A percentile compares a stretch with the other conserved stretches of the same genome.
Conservation (phyloP, 1,139 yeast genomes). For the Candida sanyaensis region DNA sequence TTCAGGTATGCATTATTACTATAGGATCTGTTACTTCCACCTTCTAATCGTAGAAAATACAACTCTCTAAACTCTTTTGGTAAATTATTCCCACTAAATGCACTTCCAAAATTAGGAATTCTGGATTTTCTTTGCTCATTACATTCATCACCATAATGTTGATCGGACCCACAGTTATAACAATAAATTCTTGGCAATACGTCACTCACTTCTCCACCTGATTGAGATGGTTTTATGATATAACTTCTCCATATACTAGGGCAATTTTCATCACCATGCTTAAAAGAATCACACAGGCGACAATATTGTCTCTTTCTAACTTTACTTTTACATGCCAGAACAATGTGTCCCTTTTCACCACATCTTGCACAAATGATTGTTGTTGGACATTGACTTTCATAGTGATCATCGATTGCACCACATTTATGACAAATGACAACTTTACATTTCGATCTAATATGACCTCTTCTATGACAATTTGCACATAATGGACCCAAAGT, state of each 20-base stretch:
- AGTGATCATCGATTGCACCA: conserved; percentile 83
- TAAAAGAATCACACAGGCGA: conserved; percentile 67
- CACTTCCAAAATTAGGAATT: conserved; percentile 74
- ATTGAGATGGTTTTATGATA: conserved; percentile 26
- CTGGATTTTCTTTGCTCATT: conserved; percentile 55
- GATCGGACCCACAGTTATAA: conserved; percentile 77
- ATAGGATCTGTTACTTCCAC: conserved; percentile 6
- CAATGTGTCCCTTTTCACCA: conserved; percentile 79
- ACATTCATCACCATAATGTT: conserved; percentile 92
- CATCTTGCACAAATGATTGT: conserved; percentile 84
- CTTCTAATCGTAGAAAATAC: conserved; percentile 34
- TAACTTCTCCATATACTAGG: conserved; percentile 89
- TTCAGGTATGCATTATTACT: not conserved
- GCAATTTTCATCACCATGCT: conserved; percentile 76
- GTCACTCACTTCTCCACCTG: conserved; percentile 18
- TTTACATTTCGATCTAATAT: conserved; percentile 74
- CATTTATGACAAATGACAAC: conserved; percentile 89
- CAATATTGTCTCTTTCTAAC: conserved; percentile 65
- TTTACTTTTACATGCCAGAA: conserved; percentile 66
- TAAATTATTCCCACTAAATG: conserved; percentile 72
- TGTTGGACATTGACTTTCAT: conserved; percentile 84
- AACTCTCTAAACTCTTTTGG: conserved; percentile 54
- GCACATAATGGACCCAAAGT: conserved; percentile 68
- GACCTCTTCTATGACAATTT: conserved; percentile 86
- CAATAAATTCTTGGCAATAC: conserved; percentile 55